Base-by-base conservation (phyloP, 1,284 basidiomycete genomes). In the Butyriboletus appendiculatus region DNA sequence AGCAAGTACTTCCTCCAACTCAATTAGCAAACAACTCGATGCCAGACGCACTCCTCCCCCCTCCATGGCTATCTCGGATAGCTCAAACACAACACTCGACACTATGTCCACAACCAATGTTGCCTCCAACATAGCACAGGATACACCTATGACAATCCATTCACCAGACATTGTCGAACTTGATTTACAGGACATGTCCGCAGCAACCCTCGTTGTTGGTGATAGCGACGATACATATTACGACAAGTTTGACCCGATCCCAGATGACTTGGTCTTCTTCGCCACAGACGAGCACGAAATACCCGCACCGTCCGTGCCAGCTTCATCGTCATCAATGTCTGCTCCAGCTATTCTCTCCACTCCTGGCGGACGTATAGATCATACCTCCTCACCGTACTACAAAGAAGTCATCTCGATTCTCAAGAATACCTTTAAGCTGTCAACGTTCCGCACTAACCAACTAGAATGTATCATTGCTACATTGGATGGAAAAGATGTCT, bases 381-480 rank as follows among this genome's bases (percentile, higher is more conserved):
- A 70, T 34, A 68, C 65, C 2, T 63, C 68, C n/a, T 69, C 67
- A 5, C 73, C 75, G 3, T 80, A 81, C 60, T 83, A 84, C 58
- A 54, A 53, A 5, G 88, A 94, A 63, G 79, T 94, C 39, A 75
- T 79, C 57, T 74, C 77, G 14, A 82, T 84, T 12, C 76, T 98
- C 20, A 81, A 76, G 37, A 68, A 75, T 2, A 79, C 84, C 1
- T 98, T 98, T 72, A 75, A 77, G 9, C 76, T 98, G 4, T 65
- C 78, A 0, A 65, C 67, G 0, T 98, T 98, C 71, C 85, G 96
- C 15, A 74, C 73, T 5, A 92, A 98, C 68, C 97, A 98, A 70
- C 80, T 93, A 37, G 88, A 93, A 64, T 94, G 92, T 0, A 92
- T 98, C 62, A 82, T 86, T 47, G 88, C 88, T 4, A 88, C 91